Evolutionary conservation across 768 basidiomycete species (phyloP).

Genomic region (Lepiota venenata): DNA sequence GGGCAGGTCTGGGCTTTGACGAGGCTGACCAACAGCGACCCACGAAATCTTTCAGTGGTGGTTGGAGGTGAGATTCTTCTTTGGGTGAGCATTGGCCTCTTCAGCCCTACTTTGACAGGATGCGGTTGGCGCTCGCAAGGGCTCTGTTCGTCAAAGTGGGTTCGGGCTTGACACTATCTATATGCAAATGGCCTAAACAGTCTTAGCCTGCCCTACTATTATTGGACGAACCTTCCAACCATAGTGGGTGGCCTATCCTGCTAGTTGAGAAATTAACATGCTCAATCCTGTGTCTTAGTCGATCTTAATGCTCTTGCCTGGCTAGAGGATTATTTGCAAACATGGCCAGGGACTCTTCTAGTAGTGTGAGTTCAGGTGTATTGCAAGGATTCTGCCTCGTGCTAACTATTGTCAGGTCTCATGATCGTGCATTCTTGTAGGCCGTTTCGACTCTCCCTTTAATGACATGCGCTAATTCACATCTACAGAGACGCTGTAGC

Average conservation of each 20-base stretch:
- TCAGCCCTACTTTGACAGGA: slow-evolving; percentile 41
- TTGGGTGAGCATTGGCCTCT: background rate
- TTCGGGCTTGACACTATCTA: background rate
- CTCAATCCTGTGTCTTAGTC: slow-evolving; percentile 36
- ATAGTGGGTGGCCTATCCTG: slow-evolving; percentile 52
- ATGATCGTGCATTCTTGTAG: slow-evolving; percentile 95
- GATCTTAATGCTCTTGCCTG: slow-evolving; percentile 96
- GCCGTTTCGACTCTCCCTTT: slow-evolving; percentile 16
- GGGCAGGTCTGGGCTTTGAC: slow-evolving; percentile 82
- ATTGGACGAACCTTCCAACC: slow-evolving; percentile 95
- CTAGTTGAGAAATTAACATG: background rate
- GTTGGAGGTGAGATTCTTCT: slow-evolving; percentile 71
- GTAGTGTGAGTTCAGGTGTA: slow-evolving; percentile 63
- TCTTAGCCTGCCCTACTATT: slow-evolving; percentile 67
- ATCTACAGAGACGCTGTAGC: slow-evolving; percentile 81
- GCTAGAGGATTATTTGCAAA: slow-evolving; percentile 96
- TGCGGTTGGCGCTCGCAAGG: slow-evolving; percentile 93
- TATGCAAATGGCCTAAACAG: background rate
- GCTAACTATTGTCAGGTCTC: slow-evolving; percentile 54
- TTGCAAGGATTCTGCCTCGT: background rate
- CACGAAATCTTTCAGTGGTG: slow-evolving; percentile 89
- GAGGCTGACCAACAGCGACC: slow-evolving; percentile 82
- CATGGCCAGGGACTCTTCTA: slow-evolving; percentile 88
- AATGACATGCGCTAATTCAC: background rate
- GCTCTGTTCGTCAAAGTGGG: slow-evolving; percentile 92